Percentiles rank a stretch among this genome's conserved stretches.
These are phyloP conservation scores for Herpomyces periplanetae DNA, from an alignment of 2,329 filamentous ascomycete genomes.

Conservation along the genomic window DNA sequence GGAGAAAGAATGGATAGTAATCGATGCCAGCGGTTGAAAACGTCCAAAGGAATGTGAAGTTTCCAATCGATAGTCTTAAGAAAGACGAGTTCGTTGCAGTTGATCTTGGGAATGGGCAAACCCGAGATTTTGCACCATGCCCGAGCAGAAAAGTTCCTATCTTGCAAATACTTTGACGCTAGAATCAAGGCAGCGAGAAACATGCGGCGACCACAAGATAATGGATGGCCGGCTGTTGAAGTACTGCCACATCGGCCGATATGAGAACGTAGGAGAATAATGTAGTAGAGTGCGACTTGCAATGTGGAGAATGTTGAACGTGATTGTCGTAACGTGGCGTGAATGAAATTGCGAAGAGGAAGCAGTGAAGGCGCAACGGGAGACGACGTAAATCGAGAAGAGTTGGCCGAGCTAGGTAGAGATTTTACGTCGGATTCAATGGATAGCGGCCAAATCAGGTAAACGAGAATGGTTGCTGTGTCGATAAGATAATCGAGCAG, in stretches of 20 bases:
- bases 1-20: too few relatives aligned
- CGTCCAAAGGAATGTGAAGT: constrained; percentile 33
- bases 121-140: constrained; percentile 98
- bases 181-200: constrained; percentile 77
- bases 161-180: constrained; percentile 87
- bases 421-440: too few relatives aligned
- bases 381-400: too few relatives aligned
- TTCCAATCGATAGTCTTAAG: constrained; percentile 68
- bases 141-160: constrained; percentile 81
- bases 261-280: constrained; percentile 21
- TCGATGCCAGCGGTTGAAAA: neutral
- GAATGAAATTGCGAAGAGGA: constrained; percentile 73
- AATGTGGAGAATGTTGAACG: constrained; percentile 88
- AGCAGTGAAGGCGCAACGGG: constrained; percentile 41
- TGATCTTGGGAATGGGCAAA: constrained; percentile 69
- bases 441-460: too few relatives aligned
- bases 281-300: constrained; percentile 80
- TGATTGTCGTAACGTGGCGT: constrained; percentile 75
- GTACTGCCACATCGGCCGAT: neutral
- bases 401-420: too few relatives aligned
- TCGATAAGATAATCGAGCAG: too few relatives aligned
- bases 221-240: constrained; percentile 16
- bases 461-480: too few relatives aligned
- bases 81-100: constrained; percentile 80
- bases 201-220: constrained; percentile 90